Evolutionary conservation across 257 asterid genomes (phyloP).

Genomic region (Plantago major): DNA sequence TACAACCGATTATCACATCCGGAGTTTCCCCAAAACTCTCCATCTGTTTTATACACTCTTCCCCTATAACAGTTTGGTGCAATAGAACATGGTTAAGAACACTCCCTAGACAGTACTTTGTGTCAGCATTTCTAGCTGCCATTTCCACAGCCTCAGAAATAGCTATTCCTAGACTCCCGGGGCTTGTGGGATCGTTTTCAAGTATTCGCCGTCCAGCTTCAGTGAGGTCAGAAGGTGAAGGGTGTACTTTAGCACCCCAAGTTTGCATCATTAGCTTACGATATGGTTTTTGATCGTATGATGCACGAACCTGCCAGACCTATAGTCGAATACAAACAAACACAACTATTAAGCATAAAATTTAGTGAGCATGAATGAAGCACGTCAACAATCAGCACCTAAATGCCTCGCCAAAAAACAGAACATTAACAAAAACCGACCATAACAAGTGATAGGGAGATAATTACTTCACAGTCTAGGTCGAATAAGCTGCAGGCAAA

Average conservation of each 20-base stretch:
- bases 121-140: constrained; percentile 55
- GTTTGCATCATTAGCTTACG: constrained; percentile 96
- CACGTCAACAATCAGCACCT: no score
- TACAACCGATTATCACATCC: constrained; percentile 87
- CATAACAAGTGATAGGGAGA: no score
- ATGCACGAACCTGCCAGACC: constrained; percentile 98
- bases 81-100: constrained; percentile 87
- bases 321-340: constrained; percentile 17
- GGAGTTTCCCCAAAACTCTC: constrained; percentile 83
- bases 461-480: constrained; percentile 70
- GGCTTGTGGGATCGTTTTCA: constrained; percentile 59
- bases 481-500: constrained; percentile 83
- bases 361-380: no score
- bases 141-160: constrained; percentile 95
- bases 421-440: no score
- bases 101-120: constrained; percentile 87
- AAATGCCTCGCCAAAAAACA: no score
- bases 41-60: constrained; percentile 93
- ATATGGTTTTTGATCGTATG: constrained; percentile 88
- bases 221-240: constrained; percentile 76
- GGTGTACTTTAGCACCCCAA: constrained; percentile 96
- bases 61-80: constrained; percentile 90
- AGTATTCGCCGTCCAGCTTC: constrained; percentile 66
- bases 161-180: constrained; percentile 94
- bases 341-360: no score